Base-by-base conservation (phyloP, 441 rosid genomes). In the Mallotus repandus region DNA sequence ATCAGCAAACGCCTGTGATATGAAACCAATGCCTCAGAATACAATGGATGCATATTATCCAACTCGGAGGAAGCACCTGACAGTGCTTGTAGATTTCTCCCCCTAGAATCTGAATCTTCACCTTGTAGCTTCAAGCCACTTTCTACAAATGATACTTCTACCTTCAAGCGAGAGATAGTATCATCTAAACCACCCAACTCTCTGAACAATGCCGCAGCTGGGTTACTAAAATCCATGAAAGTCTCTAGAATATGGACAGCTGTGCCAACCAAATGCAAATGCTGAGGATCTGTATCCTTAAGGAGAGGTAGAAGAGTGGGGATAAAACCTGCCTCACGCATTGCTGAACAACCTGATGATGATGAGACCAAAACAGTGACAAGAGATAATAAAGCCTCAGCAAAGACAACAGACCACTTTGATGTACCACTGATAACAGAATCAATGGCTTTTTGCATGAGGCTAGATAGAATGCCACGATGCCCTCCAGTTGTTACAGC, bases 141-240 rank as follows among this genome's bases (percentile, higher is more conserved):
- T 81, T 91, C 97, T 19, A 91, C 83, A 77, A 69, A 80, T 66
- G 94, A 89, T 35, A 92, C 94, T 83, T 96, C 99, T 68, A 84
- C 82, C 83, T 89, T 91, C 79, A 96, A 77, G 69, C 99, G 96
- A 67, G 81, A 84, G 64, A 96, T 91, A 63, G 97, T 89, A 82
- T 93, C 97, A 85, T 96, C 99, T 83, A 96, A 83, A 77, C 97
- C 99, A 77, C 99, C 98, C 87, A 93, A 82, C 78, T 93, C 99
- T 85, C 99, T 87, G 80, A 93, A 96, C 81, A 93, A 78, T 66
- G 94, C 86, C 81, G 94, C 97, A 74, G 98, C 97, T 66, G 97
- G 97, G 80, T 92, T 89, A 77, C 98, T 93, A 77, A 90, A 93
- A 77, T 92, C 99, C 98, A 96, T 96, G 80, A 96, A 93, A 67